Percentiles rank a stretch among this genome's conserved stretches.
phyloP scores from a whole-genome alignment of 768 basidiomycete genomes.

The Boletus rex-veris region DNA sequence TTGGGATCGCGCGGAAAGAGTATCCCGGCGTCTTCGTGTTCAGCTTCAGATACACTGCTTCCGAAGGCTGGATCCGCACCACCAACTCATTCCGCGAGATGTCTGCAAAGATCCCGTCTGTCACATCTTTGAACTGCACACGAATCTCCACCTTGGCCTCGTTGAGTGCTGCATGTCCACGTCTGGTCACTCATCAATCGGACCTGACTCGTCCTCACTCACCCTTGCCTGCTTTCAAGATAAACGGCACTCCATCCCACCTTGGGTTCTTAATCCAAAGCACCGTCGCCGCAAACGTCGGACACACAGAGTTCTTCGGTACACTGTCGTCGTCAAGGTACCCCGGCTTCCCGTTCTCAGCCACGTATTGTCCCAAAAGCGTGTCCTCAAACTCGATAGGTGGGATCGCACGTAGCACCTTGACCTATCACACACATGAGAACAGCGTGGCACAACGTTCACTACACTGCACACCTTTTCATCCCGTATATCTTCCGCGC shows the following conservation, averaged over 20 bases:
- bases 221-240: conserved; percentile 98
- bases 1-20: conserved; percentile 84
- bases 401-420: conserved; percentile 89
- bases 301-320: conserved; percentile 86
- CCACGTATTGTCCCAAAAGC: conserved; percentile 92
- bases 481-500: conserved; percentile 95
- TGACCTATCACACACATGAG: conserved; percentile 59
- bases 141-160: conserved; percentile 99
- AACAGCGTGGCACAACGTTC: conserved; percentile 1
- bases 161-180: conserved; percentile 67
- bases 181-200: conserved; percentile 9
- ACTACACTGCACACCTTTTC: conserved; percentile 70
- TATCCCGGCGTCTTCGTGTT: conserved; percentile 95
- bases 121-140: conserved; percentile 97
- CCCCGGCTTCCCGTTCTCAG: conserved; percentile 91
- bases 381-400: conserved; percentile 74
- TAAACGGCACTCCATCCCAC: conserved; percentile 99
- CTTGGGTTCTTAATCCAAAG: conserved; percentile 92
- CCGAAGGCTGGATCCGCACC: conserved; percentile 92
- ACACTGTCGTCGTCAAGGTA: conserved; percentile 97
- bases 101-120: conserved; percentile 94
- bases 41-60: conserved; percentile 95
- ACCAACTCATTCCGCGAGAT: conserved; percentile 97
- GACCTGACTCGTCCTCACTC: conserved; percentile 20
- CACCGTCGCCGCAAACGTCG: conserved; percentile 89